A percentile compares a stretch with the other conserved stretches of the same genome.
Conservation (phyloP, 805 yeast species). For the Sungouiozyma ichnusensis region DNA sequence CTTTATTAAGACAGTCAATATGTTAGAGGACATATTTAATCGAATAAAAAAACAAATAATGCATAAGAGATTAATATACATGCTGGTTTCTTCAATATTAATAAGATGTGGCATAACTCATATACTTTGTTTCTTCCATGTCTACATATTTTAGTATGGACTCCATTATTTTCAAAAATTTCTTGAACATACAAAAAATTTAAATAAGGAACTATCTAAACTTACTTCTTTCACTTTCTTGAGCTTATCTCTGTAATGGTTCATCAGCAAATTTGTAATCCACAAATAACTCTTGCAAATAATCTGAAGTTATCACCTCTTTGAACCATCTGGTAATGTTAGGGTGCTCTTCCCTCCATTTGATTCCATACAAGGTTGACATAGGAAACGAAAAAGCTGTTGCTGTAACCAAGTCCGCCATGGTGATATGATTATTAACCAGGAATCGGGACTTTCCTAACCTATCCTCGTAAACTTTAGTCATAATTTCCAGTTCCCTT, state of each 20-base stretch:
- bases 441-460: slow-evolving; percentile 50
- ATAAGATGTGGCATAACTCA: too few species aligned
- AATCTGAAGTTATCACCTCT: slow-evolving; percentile 1
- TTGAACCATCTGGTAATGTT: slow-evolving; percentile 28
- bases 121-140: too few species aligned
- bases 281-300: slow-evolving; percentile 1
- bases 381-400: slow-evolving; percentile 21
- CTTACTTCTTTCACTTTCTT: too few species aligned
- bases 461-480: slow-evolving; percentile 42
- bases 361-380: slow-evolving; percentile 44
- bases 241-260: neutral
- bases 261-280: neutral
- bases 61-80: too few species aligned
- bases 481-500: slow-evolving; percentile 31
- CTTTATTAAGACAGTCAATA: too few species aligned
- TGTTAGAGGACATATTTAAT: too few species aligned
- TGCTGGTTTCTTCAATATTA: too few species aligned
- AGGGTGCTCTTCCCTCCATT: slow-evolving; percentile 54
- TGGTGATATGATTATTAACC: slow-evolving; percentile 46
- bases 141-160: too few species aligned
- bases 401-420: slow-evolving; percentile 15
- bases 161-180: too few species aligned
- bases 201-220: too few species aligned
- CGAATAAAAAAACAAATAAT: too few species aligned
- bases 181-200: too few species aligned